Evolutionary conservation across 164 flowering plant genomes (phyloP), one percentile per base, ranked within the genome.

Genomic region (Pachysandra terminalis): DNA sequence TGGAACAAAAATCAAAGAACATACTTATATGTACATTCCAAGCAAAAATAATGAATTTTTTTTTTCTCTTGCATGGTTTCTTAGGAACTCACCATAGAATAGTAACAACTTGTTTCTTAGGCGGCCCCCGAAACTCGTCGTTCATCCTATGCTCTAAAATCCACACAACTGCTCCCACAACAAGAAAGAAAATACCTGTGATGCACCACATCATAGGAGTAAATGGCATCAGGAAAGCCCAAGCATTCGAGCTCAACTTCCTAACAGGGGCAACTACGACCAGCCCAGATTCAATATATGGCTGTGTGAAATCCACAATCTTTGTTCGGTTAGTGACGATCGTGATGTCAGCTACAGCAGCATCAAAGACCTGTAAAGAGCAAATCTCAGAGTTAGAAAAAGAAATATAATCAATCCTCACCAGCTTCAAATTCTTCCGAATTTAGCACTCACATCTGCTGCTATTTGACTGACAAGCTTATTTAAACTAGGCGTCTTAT

Each of bases 61-160:
- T 40, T 5, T 40, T 40, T 5, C 45, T 40, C 45, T 41, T 1
- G 51, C 51, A 41, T 0, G 21, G 61, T 56, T 61, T 40, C 26
- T 54, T 48, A 49, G 55, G 23, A 56, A 24, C 82, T 69, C 60
- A 74, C 82, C 82, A 80, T 19, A 80, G 68, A 66, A 71, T 59
- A 15, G 82, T 80, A 35, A 74, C 67, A 40, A 74, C 4, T 72
- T 80, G 80, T 61, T 69, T 65, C 51, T 26, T 74, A 57, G 82
- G 82, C 22, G 82, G 76, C 14, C 82, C 82, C 7, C 82, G 80
- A 52, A 80, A 80, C 26, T 80, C 82, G 21, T 80, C 78, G 64
- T 80, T 80, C 45, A 68, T 66, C 69, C 80, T 74, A 32, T 80
- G 82, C 69, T 80, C 82, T 48, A 80, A 68, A 60, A 74, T 71